Conservation (phyloP, 179 eudicot species). For the Silene noctiflora region DNA sequence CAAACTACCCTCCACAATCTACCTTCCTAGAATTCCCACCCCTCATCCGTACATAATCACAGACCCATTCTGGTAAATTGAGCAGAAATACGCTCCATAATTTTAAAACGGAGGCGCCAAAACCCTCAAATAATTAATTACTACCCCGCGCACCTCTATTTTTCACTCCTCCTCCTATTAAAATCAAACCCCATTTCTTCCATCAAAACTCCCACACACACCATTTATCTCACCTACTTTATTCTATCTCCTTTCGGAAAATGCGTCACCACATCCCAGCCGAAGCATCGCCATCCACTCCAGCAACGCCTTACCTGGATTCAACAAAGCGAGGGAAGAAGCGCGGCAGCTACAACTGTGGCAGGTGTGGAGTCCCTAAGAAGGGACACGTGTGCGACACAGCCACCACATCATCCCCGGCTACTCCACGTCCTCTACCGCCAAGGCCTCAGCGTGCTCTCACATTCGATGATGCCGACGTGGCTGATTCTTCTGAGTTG, state of each 20-base stretch:
- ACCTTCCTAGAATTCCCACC: neutral
- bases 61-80: conserved; percentile 13
- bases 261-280: conserved; percentile 63
- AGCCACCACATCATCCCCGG: neutral
- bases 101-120: conserved; percentile 8
- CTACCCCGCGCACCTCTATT: conserved; percentile 19
- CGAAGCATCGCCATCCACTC: conserved; percentile 38
- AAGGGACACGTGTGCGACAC: conserved; percentile 65
- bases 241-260: neutral
- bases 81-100: neutral
- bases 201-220: too few relatives aligned
- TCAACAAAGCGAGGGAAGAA: conserved; percentile 36
- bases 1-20: conserved; percentile 21
- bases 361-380: conserved; percentile 80
- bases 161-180: neutral
- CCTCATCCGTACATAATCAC: neutral
- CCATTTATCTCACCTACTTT: neutral
- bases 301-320: conserved; percentile 32
- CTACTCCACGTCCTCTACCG: conserved; percentile 5
- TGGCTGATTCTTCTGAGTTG: conserved; percentile 27
- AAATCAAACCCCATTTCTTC: neutral
- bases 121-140: neutral
- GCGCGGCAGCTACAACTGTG: conserved; percentile 83
- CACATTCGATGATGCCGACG: conserved; percentile 58
- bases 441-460: conserved; percentile 50